phyloP scores from a whole-genome alignment of 305 asterid genomes.

The Withania somnifera region DNA sequence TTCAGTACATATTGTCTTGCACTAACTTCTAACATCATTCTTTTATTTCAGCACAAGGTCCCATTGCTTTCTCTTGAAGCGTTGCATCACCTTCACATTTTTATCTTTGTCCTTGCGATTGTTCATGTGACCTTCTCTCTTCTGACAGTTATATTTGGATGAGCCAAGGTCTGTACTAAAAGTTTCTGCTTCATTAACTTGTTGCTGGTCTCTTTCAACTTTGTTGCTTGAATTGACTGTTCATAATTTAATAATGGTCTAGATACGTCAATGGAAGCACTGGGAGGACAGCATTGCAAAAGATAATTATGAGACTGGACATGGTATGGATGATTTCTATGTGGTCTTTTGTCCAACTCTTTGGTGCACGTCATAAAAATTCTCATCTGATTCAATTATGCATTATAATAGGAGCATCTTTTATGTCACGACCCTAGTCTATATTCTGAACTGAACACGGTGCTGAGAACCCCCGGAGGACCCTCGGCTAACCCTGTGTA shows the following conservation, averaged over 20 bases:
- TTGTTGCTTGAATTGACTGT: not conserved
- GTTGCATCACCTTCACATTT: constrained; percentile 89
- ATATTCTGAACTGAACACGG: too few relatives aligned
- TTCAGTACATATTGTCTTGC: not conserved
- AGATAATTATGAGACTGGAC: constrained; percentile 32
- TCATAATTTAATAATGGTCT: constrained; percentile 5
- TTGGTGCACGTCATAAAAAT: not conserved
- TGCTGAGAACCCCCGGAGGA: too few relatives aligned
- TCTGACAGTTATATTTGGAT: constrained; percentile 81
- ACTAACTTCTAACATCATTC: not conserved
- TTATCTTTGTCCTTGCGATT: constrained; percentile 88
- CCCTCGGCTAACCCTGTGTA: too few relatives aligned
- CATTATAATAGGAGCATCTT: not conserved
- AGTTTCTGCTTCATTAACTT: not conserved
- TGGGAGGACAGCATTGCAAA: constrained; percentile 81
- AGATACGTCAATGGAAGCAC: constrained; percentile 92
- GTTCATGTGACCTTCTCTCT: constrained; percentile 87
- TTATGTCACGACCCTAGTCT: too few relatives aligned
- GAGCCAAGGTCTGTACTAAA: constrained; percentile 42
- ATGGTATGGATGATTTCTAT: constrained; percentile 31
- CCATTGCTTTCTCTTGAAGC: constrained; percentile 85
- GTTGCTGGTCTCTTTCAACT: constrained; percentile 7
- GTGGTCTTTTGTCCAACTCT: not conserved
- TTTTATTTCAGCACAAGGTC: constrained; percentile 50
- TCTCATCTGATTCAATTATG: not conserved